Conservation (phyloP, 2,329 filamentous ascomycete species). For the Colletotrichum sidae region DNA sequence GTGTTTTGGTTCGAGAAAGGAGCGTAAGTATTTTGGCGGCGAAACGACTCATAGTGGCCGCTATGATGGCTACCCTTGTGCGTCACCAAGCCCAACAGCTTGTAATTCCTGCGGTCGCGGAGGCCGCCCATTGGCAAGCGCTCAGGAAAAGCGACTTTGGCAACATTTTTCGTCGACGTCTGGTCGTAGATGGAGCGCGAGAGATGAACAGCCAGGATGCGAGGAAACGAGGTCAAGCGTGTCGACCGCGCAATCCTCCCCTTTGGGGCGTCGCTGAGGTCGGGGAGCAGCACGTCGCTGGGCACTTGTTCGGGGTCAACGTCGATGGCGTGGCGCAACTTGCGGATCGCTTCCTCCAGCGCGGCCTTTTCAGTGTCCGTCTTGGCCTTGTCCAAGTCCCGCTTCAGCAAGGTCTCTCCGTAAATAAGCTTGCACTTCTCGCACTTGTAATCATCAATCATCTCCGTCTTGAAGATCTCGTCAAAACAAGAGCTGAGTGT, state of each 20-base stretch:
- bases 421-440: slow-evolving; percentile 91
- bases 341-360: slow-evolving; percentile 58
- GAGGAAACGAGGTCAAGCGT: slow-evolving; percentile 87
- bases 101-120: slow-evolving; percentile 82
- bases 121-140: slow-evolving; percentile 84
- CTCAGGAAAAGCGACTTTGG: slow-evolving; percentile 94
- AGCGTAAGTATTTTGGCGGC: slow-evolving; percentile 79
- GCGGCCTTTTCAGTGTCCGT: slow-evolving; percentile 67
- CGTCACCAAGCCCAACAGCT: slow-evolving; percentile 86
- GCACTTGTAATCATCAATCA: slow-evolving; percentile 97
- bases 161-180: slow-evolving; percentile 90
- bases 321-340: slow-evolving; percentile 77
- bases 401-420: slow-evolving; percentile 73
- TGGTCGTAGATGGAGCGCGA: slow-evolving; percentile 92
- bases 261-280: slow-evolving; percentile 79
- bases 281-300: slow-evolving; percentile 78
- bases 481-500: slow-evolving; percentile 91
- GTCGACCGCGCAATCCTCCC: slow-evolving; percentile 89
- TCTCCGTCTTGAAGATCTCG: slow-evolving; percentile 91
- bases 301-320: slow-evolving; percentile 84
- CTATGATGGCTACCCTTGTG: slow-evolving; percentile 97
- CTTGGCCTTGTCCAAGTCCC: slow-evolving; percentile 66
- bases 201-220: slow-evolving; percentile 90
- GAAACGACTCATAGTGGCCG: slow-evolving; percentile 96
- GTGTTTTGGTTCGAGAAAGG: slow-evolving; percentile 87